Evolutionary conservation across 139 green algal species (phyloP), one percentile per base, ranked within the genome.

Genomic region (Chlorella sp.): DNA sequence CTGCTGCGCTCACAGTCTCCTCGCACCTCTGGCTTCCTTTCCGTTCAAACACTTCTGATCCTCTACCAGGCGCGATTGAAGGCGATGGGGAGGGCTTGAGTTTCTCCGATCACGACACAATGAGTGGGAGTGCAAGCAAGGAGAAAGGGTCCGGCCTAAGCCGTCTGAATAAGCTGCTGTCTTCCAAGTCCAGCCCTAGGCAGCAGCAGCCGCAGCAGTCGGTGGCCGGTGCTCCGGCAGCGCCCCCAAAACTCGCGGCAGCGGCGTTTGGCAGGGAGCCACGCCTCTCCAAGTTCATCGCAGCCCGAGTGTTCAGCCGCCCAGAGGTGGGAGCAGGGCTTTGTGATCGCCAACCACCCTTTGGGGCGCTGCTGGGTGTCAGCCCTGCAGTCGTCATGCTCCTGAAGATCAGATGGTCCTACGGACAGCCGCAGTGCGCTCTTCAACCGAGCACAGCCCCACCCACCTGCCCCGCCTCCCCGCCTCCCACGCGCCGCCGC

Each of bases 301-400:
- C 32, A 36, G 30, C 39, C 16, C 18, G 28, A 18, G 85, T 39
- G 1, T 86, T 92, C 64, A 90, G 81, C 60, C 81, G 80, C 15
- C 80, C 85, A 48, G 84, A 90, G 84, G 89, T 92, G 81, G 30
- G 88, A 1, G 30, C 81, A 77, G 37, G 53, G 64, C 39, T 30
- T 32, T 37, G 11, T 66, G 7, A 39, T n/a, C 37, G 11, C 22
- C 61, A 89, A 69, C 37, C 57, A 48, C 66, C 83, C 22, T 21
- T 26, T 7, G 1, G 11, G 32, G 75, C 34, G 5, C 15, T 37
- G 34, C 37, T 53, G n/a, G 34, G 34, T 34, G 21, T 34, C 34
- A 32, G 64, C 64, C 64, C 73, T 80, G 75, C 75, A 53, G 34
- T 16, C 75, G 1, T 42, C 7, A 11, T 80, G 75, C 22, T 18